Base-by-base conservation (phyloP, 2,329 filamentous ascomycete species). In the Pezicula radicicola region DNA sequence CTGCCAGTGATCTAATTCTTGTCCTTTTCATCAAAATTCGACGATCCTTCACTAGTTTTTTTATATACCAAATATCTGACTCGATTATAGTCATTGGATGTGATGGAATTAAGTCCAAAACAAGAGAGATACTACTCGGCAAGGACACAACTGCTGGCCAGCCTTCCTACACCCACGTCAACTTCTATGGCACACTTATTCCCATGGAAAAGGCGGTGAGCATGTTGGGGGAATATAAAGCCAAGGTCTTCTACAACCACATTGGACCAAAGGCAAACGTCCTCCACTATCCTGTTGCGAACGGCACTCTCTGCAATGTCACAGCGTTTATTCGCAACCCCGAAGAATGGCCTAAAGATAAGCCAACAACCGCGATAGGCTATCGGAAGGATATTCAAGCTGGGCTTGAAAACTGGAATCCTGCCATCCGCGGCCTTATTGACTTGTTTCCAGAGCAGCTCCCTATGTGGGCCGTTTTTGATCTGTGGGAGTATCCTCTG, bases 61-160 rank as follows among this genome's bases (percentile, higher is more conserved):
- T 45, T 5, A 12, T 10, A n/a, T 19, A 25, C 27, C 9, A 15
- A 27, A 9, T 10, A 9, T 19, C 6, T 21, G 15, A 10, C 6
- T 13, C n/a, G 28, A 68, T 66, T 50, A 68, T 70, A 6, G 75
- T 81, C 1, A 69, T 86, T 44, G 82, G 78, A 7, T 83, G 79
- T 58, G 83, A 86, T 63, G 83, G 83, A 1, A 83, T 86, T 63
- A 79, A 79, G 79, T 60, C 81, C 77, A 0, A 68, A 71, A 3
- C 70, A 78, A 3, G 71, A 81, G 4, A 74, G 19, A 59, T 78
- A 15, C 65, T 86, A 4, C 68, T 84, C 6, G 77, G 76, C 1
- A 63, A 70, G 3, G 63, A 70, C 3, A 64, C 69, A 18, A 73
- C 75, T 0, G 70, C 74, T 2, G 66, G 73, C 0, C 62, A 72